Evolutionary conservation across 768 basidiomycete species (phyloP).

Genomic region (Coprinopsis cinerea): DNA sequence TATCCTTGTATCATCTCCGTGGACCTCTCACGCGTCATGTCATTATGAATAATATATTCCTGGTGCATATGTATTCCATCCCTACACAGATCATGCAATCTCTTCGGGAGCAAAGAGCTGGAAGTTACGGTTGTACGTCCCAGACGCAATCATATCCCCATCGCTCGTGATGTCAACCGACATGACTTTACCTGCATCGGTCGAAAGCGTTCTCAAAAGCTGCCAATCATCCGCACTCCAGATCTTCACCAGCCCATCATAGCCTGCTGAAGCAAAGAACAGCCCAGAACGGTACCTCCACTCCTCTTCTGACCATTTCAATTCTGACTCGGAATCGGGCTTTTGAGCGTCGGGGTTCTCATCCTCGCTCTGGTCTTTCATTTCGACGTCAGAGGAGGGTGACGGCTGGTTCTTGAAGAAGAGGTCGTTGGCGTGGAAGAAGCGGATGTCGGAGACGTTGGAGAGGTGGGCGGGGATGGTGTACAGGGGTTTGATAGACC

Average conservation of each 20-base stretch:
- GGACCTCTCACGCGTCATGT: neutral
- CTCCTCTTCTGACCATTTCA: slow-evolving; percentile 47
- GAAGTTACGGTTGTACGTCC: slow-evolving; percentile 92
- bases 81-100: slow-evolving; percentile 15
- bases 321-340: slow-evolving; percentile 31
- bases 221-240: slow-evolving; percentile 99
- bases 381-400: slow-evolving; percentile 38
- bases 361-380: slow-evolving; percentile 43
- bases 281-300: slow-evolving; percentile 82
- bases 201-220: slow-evolving; percentile 77
- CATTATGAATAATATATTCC: neutral
- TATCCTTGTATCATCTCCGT: neutral
- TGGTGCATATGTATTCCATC: neutral
- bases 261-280: slow-evolving; percentile 90
- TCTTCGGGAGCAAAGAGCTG: slow-evolving; percentile 87
- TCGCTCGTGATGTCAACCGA: slow-evolving; percentile 87
- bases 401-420: slow-evolving; percentile 35
- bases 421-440: slow-evolving; percentile 70
- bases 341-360: slow-evolving; percentile 25
- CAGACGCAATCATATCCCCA: slow-evolving; percentile 78
- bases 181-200: slow-evolving; percentile 99
- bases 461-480: slow-evolving; percentile 95
- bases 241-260: slow-evolving; percentile 91
- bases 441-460: slow-evolving; percentile 92
- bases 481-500: slow-evolving; percentile 86